Evolutionary conservation across 768 basidiomycete species (phyloP), one percentile per base, ranked within the genome.

Genomic region (Boletus tomentosulus): DNA sequence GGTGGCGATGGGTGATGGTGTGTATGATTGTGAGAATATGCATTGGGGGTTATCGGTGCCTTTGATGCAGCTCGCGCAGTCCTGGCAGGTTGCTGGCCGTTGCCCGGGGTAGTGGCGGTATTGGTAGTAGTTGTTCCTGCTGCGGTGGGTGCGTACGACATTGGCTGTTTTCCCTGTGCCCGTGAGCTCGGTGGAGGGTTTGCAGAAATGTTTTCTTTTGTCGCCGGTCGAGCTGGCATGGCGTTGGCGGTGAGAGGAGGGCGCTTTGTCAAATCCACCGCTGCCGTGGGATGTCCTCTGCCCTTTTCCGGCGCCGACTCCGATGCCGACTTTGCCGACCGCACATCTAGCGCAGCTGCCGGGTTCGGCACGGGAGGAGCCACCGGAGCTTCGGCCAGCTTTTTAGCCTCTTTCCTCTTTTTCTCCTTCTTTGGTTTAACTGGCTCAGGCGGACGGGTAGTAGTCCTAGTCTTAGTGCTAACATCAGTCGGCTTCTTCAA

Each of bases 81-180:
- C 61, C 67, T 72, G 5, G 61, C 53, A 50, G 67, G 62, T 37
- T 71, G 69, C 43, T 71, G 69, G 24, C 63, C 68, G 57, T 71
- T 71, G 45, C 56, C 62, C 28, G 63, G 57, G 16, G 62, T 44
- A 37, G 60, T 63, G 75, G 77, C 62, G 70, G 75, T 70, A 69
- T 70, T 59, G 51, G 69, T 50, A 34, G 67, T 50, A 45, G 71
- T 47, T 5, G 65, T 48, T 45, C 70, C 43, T 11, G 62, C 25
- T 6, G 64, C 46, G 1, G 68, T 30, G 0, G 61, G 70, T 11
- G 56, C 57, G 66, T 92, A 92, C 2, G 85, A 78, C 92, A 94
- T 94, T 31, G 92, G 92, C 65, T 92, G 89, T 76, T 96, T 96
- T 61, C 92, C 92, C 59, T 89, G 89, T 24, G 92, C 91, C 15